Base-by-base conservation (phyloP, 805 yeast species). In the Teunomyces aglyptinius region DNA sequence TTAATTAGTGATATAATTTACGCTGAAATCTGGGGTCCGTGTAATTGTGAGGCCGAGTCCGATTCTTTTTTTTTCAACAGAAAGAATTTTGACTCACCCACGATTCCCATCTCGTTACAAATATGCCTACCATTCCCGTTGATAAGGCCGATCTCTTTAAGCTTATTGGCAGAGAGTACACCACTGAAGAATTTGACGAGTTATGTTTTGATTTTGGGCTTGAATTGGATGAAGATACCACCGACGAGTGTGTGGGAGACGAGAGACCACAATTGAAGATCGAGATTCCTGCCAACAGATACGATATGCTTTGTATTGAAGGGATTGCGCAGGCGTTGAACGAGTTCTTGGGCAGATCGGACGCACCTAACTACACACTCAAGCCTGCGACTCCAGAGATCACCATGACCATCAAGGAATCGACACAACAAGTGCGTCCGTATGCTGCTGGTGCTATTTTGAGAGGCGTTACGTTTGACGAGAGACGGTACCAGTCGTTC, bases 251-350 rank as follows among this genome's bases (percentile, higher is more conserved):
- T 54, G 69, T 65, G 49, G 65, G 74, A n/a, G 87, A 82, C 53
- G 96, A 89, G 69, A 85, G 96, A 67, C 97, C 99, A n/a, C 95
- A 92, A 70, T 78, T 89, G 60, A 94, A 94, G 73, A 89, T 94
- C 61, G 99, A 94, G 68, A 84, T 95, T 53, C 97, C 97, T 48
- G 99, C 99, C 52, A 94, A 94, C 73, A 86, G 99, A 77, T 95
- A 94, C 64, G 99, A 94, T 67, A 83, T 94, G 91, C 82, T 94
- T 55, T 95, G 99, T 76, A 86, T 90, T 58, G 99, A 94, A 71
- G 99, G 99, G 63, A 90, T 94, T 68, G 90, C 97, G 1, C 95
- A 89, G 63, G 92, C 98, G 1, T 75, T 94, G 63, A 90, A 90
- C 61, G 95, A 91, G 65, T 94, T 88, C 63, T 76, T 92, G 58